Evolutionary conservation across 441 rosid genomes (phyloP), one percentile per base, ranked within the genome.

Genomic region (Bruguiera hainesii): DNA sequence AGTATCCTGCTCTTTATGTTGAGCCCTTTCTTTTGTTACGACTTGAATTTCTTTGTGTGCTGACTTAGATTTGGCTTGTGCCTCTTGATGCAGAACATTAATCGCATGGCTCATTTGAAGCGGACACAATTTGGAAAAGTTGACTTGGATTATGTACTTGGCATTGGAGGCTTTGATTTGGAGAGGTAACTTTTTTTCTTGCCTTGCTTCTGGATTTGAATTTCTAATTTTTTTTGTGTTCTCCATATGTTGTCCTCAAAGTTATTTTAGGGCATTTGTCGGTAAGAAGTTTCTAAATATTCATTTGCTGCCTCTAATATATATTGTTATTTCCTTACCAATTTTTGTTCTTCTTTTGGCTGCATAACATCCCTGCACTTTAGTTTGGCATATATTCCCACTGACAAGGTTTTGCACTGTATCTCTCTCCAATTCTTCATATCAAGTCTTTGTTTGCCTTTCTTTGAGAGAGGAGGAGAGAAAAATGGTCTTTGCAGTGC

Each of bases 91-190:
- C 88, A 94, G 97, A 81, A 77, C 69, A 89, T 91, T 51, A 94
- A 91, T 71, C 67, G 80, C 61, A 86, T 91, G 94, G 98, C 99
- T 70, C 76, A 81, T 75, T 67, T 91, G 86, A 88, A 84, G 63
- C 78, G 69, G 60, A 90, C 99, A 50, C 83, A 85, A 68, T 90
- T 76, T 72, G 98, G 99, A 73, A 84, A 89, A 64, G 97, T 91
- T 77, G 91, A 95, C 86, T 82, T 95, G 84, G 96, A 91, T 66
- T 91, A 89, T 79, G 97, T 91, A 79, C 97, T 95, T 80, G 98
- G 99, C 50, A 87, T 91, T 80, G 97, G 99, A 67, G 99, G 99
- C 75, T 94, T 91, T 82, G 98, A 94, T 83, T 79, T 94, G 73
- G 98, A 91, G 81, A 88, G 99, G 98, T 94, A 68, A 67, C 67